Evolutionary conservation across 768 basidiomycete species (phyloP).

Genomic region (Boletellus ananas): DNA sequence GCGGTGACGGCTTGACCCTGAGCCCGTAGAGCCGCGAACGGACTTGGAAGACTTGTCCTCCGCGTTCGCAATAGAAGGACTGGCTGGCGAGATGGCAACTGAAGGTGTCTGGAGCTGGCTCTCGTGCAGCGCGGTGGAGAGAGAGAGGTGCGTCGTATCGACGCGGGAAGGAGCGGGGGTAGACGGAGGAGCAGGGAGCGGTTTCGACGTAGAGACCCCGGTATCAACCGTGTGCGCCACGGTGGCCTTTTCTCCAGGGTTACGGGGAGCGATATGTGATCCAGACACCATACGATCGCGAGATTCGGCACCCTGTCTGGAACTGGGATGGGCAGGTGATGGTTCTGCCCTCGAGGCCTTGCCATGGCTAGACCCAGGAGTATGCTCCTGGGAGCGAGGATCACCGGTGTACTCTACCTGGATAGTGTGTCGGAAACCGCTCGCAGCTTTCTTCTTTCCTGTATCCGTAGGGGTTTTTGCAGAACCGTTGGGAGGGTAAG

Average conservation of each 20-base stretch:
- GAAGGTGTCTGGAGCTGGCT: constrained; percentile 28
- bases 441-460: constrained; percentile 42
- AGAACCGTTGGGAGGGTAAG: constrained; percentile 22
- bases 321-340: constrained; percentile 6
- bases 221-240: constrained; percentile 10
- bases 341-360: constrained; percentile 18
- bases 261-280: constrained; percentile 3
- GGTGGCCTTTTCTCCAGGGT: constrained; percentile 17
- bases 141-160: constrained; percentile 19
- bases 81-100: constrained; percentile 39
- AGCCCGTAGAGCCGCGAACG: constrained; percentile 33
- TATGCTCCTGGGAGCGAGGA: constrained; percentile 28
- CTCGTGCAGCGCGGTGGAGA: constrained; percentile 27
- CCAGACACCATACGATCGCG: constrained; percentile 20
- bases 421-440: constrained; percentile 81
- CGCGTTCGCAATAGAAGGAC: constrained; percentile 34
- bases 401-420: constrained; percentile 90
- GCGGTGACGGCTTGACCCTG: constrained; percentile 50
- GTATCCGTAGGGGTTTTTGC: constrained; percentile 38
- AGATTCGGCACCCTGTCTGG: constrained; percentile 13
- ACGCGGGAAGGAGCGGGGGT: constrained; percentile 18
- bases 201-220: constrained; percentile 20
- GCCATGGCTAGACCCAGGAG: constrained; percentile 17
- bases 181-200: constrained; percentile 28
- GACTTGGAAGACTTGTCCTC: constrained; percentile 31